Base-by-base conservation (phyloP, 2,329 filamentous ascomycete genomes). In the Teratosphaeria gauchensis region DNA sequence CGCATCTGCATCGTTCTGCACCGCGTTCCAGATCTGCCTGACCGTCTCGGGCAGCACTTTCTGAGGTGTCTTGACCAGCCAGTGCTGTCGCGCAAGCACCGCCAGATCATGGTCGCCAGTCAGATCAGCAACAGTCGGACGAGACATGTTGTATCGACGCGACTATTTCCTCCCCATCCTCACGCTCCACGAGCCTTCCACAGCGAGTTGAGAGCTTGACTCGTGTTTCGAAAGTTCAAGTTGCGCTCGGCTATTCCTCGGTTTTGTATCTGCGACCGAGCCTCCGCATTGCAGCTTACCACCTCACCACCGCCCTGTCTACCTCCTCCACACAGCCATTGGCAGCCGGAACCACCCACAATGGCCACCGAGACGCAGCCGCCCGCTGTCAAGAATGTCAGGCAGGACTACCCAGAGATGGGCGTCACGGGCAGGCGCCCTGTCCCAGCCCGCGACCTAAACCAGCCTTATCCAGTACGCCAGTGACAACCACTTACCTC, bases 401-500 rank as follows among this genome's bases (percentile, higher is more conserved):
- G 52, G 56, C 68, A 69, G 56, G 64, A 63, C 38, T 63, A 63
- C 54, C 68, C 69, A 38, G 68, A 71, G 58, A 62, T 69, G 52
- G 68, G 67, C 56, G 61, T 65, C 61, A 70, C 68, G 28, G 59
- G 63, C 62, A 55, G 63, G 33, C 32, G 30, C 30, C 65, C 63
- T 24, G 68, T 72, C 52, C 87, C 88, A 59, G 86, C 88, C 73
- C 95, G 94, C 84, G 82, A 85, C 72, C 78, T 91, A 68, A 81
- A 86, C 73, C 89, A 89, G 69, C 87, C 94, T 61, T 97, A 89
- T 75, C 92, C 92, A 60, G 94, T 97, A 79, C 71, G 57, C 33
- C 46, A 42, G 55, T 54, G 51, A 48, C 54, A 38, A 21, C 21
- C 52, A 14, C 19, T 38, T 46, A 52, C 53, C 56, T 24, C 19